These are phyloP conservation scores for Cadophora sp. DNA, from an alignment of 2,329 filamentous ascomycete genomes.

Conservation along the genomic window DNA sequence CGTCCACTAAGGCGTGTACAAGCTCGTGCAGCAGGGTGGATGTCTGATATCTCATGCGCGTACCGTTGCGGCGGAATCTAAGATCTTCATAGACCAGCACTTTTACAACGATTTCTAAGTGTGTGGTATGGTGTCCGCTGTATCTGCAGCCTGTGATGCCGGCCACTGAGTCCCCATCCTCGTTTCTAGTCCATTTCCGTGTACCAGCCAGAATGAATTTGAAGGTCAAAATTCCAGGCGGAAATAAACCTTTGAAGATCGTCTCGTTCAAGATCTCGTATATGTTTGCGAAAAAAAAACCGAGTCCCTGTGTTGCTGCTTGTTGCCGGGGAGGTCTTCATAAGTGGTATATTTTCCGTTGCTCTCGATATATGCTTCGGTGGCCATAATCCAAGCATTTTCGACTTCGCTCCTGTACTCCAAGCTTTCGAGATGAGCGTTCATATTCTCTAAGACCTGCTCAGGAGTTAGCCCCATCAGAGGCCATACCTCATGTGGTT, in stretches of 20 bases:
- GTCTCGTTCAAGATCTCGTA: not conserved
- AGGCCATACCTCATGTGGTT: not conserved
- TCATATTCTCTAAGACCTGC: not conserved
- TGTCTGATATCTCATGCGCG: not conserved
- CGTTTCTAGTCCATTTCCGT: not conserved
- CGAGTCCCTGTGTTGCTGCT: not conserved
- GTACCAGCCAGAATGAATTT: not conserved
- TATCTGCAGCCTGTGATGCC: not conserved
- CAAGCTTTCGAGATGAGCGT: not conserved
- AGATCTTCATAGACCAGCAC: not conserved
- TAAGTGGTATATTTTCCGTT: not conserved
- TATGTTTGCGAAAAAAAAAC: not conserved
- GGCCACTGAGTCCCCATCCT: not conserved
- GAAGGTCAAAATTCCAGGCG: not conserved
- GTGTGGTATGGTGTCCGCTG: not conserved
- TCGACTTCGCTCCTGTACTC: not conserved
- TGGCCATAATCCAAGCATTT: not conserved
- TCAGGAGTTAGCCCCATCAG: not conserved
- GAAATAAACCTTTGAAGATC: not conserved
- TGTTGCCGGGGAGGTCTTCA: not conserved
- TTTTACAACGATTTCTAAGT: not conserved
- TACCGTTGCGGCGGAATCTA: not conserved
- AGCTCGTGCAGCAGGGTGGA: slow-evolving; percentile 5
- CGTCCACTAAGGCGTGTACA: not conserved
- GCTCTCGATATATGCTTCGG: not conserved